Evolutionary conservation across 2,329 filamentous ascomycete genomes (phyloP), one percentile per base, ranked within the genome.

Genomic region (Alternaria sp.): DNA sequence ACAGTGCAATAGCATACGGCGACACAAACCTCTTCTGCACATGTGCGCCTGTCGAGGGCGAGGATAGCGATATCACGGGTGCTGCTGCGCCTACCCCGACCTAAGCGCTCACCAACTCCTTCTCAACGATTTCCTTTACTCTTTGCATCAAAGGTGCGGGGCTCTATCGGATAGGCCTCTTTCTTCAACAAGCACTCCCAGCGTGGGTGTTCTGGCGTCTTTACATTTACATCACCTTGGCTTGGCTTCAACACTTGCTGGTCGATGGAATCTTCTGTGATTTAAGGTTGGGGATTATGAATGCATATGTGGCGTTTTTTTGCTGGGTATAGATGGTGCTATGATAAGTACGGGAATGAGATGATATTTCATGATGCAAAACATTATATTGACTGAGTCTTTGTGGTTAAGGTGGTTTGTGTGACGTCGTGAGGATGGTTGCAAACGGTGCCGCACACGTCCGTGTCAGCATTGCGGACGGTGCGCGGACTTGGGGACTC

Each of bases 11-110:
- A 95, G 92, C 92, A 12, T 97, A 93, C 75, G 94, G 94, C 63
- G 94, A 97, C 77, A 87, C 90, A 75, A 97, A 97, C 83, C 88
- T 97, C 65, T 97, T 97, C 86, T 97, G 94, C 85, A 96, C 93
- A 10, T 97, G 94, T 79, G 91, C 92, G 43, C 93, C 94, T 0
- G 92, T 97, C 8, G 91, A 93, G 54, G 51, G 51, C 11, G 71
- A 73, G 46, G 70, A 67, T 1, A 64, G 64, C 11, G 71, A 74
- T 50, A 74, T 80, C 28, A 80, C 77, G 0, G 77, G 77, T 47
- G 73, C 69, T 8, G 75, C 69, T 19, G 77, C 76, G n/a, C 77
- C 77, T 1, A 71, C 59, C 13, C 73, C 77, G 0, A 79, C 77
- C 6, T 21, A 21, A 21, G 21, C 21, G 21, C 21, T 21, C 21